A percentile compares a stretch with the other conserved stretches of the same genome.
These are phyloP conservation scores for Pleurotus platypus DNA, from an alignment of 768 basidiomycete species.

Conservation along the genomic window DNA sequence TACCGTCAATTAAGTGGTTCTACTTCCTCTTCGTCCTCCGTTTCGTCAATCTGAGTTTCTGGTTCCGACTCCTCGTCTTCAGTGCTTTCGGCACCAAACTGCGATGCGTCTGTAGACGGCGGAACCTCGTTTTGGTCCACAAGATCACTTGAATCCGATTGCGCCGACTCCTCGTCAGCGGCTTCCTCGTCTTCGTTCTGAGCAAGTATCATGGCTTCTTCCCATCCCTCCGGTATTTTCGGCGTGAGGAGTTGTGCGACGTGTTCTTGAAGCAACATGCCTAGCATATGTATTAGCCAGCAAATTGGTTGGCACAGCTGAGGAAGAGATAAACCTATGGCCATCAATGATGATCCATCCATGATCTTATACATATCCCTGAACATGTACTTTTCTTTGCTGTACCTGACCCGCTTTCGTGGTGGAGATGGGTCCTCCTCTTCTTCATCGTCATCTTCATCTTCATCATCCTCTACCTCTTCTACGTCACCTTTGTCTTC, in stretches of 20 bases:
- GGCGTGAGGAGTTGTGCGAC: constrained; percentile 40
- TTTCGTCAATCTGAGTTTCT: background rate
- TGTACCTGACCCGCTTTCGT: constrained; percentile 13
- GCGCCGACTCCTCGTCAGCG: background rate
- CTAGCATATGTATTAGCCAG: constrained; percentile 25
- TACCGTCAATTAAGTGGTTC: too few relatives aligned
- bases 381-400: constrained; percentile 18
- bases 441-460: constrained; percentile 17
- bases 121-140: background rate
- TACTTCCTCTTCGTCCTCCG: background rate
- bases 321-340: constrained; percentile 28
- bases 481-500: constrained; percentile 4
- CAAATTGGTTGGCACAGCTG: background rate
- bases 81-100: background rate
- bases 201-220: constrained; percentile 26
- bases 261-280: constrained; percentile 69
- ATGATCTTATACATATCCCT: constrained; percentile 74
- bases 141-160: background rate
- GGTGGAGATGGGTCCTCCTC: constrained; percentile 4
- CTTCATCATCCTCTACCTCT: constrained; percentile 8
- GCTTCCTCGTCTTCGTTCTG: constrained; percentile 3
- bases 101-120: background rate
- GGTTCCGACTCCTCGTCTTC: background rate
- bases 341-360: constrained; percentile 72
- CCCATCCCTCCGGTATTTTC: constrained; percentile 43